Conservation (phyloP, 345 rosid species). For the Syzygium jambos region DNA sequence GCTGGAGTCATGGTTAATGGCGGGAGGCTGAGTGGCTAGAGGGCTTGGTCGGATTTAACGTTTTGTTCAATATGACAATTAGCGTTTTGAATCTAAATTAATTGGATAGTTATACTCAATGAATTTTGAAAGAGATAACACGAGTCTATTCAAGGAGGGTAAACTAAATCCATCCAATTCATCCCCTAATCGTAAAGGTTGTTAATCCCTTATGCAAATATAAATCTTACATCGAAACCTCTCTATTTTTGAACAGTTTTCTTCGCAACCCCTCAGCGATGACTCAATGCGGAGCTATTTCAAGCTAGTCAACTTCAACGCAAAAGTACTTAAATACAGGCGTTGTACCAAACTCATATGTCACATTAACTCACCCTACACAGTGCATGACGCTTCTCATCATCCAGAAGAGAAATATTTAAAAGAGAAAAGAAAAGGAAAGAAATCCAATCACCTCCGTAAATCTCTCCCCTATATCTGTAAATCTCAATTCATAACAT, state of each 20-base stretch:
- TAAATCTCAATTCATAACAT: neutral
- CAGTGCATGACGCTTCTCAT: neutral
- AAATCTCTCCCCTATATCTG: neutral
- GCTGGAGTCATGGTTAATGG: neutral
- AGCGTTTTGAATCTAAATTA: neutral
- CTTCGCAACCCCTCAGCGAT: neutral
- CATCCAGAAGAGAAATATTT: neutral
- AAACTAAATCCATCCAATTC: neutral
- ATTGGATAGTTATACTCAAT: neutral
- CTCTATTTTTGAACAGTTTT: neutral
- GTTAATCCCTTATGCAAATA: neutral
- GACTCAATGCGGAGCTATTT: neutral
- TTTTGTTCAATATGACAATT: neutral
- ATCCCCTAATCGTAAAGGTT: neutral
- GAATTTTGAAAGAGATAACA: neutral
- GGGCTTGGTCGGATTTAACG: neutral
- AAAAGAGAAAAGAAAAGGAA: neutral
- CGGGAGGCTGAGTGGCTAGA: accelerated
- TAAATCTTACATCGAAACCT: neutral
- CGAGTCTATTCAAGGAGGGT: neutral
- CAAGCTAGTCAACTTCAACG: neutral
- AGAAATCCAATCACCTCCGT: neutral
- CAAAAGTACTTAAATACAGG: neutral
- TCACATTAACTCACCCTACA: neutral
- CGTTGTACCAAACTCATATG: neutral